Conservation (phyloP, 805 yeast species). For the Tetrapisispora namnaoensis region DNA sequence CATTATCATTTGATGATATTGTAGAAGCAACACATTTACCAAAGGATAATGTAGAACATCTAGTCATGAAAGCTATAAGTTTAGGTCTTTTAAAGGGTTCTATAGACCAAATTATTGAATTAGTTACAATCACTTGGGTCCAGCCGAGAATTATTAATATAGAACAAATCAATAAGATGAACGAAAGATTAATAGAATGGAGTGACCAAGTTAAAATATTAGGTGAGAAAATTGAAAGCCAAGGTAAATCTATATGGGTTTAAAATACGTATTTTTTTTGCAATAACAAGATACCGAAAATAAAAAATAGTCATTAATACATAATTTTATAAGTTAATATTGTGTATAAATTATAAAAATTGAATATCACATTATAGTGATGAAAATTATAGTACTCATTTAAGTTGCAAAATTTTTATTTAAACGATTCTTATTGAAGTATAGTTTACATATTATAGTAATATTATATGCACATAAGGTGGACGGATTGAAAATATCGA, state of each 20-base stretch:
- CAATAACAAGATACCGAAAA: background rate
- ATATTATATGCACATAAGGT: background rate
- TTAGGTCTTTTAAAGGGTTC: constrained; percentile 77
- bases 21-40: constrained; percentile 57
- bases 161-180: constrained; percentile 71
- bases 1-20: constrained; percentile 63
- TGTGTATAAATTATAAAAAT: background rate
- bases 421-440: constrained; percentile 26
- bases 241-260: constrained; percentile 61
- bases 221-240: constrained; percentile 47
- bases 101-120: constrained; percentile 76
- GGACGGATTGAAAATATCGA: background rate
- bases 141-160: constrained; percentile 89
- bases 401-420: too few species aligned
- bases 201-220: constrained; percentile 59
- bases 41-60: constrained; percentile 67
- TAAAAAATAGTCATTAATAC: background rate
- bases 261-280: constrained; percentile 9
- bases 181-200: constrained; percentile 68
- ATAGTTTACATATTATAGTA: constrained; percentile 39
- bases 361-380: background rate
- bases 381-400: too few species aligned
- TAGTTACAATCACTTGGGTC: constrained; percentile 82
- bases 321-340: background rate
- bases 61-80: constrained; percentile 85